Base-by-base conservation (phyloP, 345 rosid species). In the Citrus trifoliata region DNA sequence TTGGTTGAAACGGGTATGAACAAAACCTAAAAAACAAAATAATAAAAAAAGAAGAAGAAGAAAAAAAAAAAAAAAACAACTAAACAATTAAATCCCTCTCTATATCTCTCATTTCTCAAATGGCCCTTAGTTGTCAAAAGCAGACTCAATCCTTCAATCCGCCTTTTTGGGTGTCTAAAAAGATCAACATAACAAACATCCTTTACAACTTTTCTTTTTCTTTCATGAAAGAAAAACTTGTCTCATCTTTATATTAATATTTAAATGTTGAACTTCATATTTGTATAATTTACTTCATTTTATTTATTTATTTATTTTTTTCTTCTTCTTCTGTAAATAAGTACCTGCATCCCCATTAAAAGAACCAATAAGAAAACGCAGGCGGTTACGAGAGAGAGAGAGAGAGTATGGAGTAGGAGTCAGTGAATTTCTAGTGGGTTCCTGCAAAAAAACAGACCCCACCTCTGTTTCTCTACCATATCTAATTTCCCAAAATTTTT, bases 331-430 rank as follows among this genome's bases (percentile, higher is more conserved):
- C 53, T 75, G 38, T 35, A 72, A 42, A 76, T 53, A 66, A 78
- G 86, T 83, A 80, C 88, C 82, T 84, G 80, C 80, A 84, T 76
- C 68, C 79, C 18, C 76, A 53, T 71, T 82, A 82, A 74, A 87
- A 83, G 89, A 76, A 46, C 97, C 95, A 95, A 92, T 93, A 63
- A 80, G 75, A 85, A 88, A 76, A 78, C 88, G 81, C 91, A 93
- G 92, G 93, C 97, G 93, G 97, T 95, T 90, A 92, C 83, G 82
- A 75, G 89, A 84, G 59, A 84, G 89, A 86, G 59, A 85, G 89
- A 86, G 59, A 84, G 73, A 63, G 81, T 33, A 81, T 84, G 93
- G 90, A 92, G 90, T 84, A 69, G 92, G 95, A 89, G 87, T 88
- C 86, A 82, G 90, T 87, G 91, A 89, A n/a, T n/a, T 84, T 86